Conservation (phyloP, 495 filamentous ascomycete genomes). For the Trichoderma orchidacearum region DNA sequence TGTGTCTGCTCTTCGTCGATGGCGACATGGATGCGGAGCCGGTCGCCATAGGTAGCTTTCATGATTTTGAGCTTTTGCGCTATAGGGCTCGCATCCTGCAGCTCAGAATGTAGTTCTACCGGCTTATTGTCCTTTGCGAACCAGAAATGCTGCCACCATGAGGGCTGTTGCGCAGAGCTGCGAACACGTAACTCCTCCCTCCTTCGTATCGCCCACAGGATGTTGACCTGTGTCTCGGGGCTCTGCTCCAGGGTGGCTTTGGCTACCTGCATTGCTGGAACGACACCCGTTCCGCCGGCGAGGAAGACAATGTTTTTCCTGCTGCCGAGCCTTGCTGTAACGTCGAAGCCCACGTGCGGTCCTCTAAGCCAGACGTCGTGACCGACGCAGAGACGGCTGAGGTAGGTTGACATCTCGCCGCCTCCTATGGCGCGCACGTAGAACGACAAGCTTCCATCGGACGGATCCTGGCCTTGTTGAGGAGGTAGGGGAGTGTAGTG, state of each 20-base stretch:
- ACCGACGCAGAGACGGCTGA: slow-evolving; percentile 47
- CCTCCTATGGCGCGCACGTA: slow-evolving; percentile 32
- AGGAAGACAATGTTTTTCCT: slow-evolving; percentile 52
- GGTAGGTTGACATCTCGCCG: slow-evolving; percentile 47
- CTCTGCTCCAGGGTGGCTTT: slow-evolving; percentile 35
- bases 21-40: slow-evolving; percentile 54
- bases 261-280: slow-evolving; percentile 72
- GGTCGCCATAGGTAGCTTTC: slow-evolving; percentile 36
- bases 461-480: slow-evolving; percentile 40
- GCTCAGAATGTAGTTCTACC: not conserved
- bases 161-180: not conserved
- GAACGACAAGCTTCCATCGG: slow-evolving; percentile 26
- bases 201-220: slow-evolving; percentile 29
- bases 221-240: slow-evolving; percentile 15
- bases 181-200: slow-evolving; percentile 16
- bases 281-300: slow-evolving; percentile 89
- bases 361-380: slow-evolving; percentile 62
- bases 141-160: not conserved
- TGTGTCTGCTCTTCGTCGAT: slow-evolving; percentile 57
- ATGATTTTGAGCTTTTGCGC: slow-evolving; percentile 48
- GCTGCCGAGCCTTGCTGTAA: slow-evolving; percentile 29
- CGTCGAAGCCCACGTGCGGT: slow-evolving; percentile 56
- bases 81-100: slow-evolving; percentile 14
- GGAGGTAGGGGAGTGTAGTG: slow-evolving; percentile 80
- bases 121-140: not conserved